Percentiles rank a stretch among this genome's conserved stretches.
phyloP scores from a whole-genome alignment of 2,329 filamentous ascomycete species.

The Pseudopithomyces chartarum region DNA sequence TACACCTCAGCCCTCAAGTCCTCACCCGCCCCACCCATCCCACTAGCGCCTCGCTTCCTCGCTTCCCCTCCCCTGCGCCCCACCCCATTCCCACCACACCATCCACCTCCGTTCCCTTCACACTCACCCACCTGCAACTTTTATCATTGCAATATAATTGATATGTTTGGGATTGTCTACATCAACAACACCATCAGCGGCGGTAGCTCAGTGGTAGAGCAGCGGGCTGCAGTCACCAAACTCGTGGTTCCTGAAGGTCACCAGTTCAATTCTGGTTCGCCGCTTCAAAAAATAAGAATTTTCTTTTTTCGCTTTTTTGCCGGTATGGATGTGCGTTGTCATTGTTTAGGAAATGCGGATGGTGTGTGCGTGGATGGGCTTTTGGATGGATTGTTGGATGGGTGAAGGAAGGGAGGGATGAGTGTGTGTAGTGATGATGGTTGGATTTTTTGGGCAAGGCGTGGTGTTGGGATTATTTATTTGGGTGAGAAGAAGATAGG shows the following conservation, averaged over 20 bases:
- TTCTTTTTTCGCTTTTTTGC: neutral
- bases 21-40: neutral
- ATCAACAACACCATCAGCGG: constrained; percentile 1
- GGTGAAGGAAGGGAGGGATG: too few species aligned
- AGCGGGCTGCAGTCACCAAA: constrained; percentile 9
- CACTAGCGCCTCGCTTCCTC: neutral
- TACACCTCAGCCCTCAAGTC: neutral
- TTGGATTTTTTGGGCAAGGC: too few species aligned
- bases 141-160: too few species aligned
- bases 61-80: too few species aligned
- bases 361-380: too few species aligned
- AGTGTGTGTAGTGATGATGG: too few species aligned
- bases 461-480: too few species aligned
- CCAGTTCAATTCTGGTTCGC: constrained; percentile 15
- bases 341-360: too few species aligned
- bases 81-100: too few species aligned
- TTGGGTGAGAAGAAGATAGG: too few species aligned
- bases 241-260: constrained; percentile 9
- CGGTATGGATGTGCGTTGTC: neutral
- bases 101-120: neutral
- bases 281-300: neutral
- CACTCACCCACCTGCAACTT: neutral
- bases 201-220: constrained; percentile 15
- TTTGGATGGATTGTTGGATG: too few species aligned
- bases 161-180: too few species aligned